Evolutionary conservation across 169 alveolate genomes (phyloP).

Genomic region (Plasmodium adleri): DNA sequence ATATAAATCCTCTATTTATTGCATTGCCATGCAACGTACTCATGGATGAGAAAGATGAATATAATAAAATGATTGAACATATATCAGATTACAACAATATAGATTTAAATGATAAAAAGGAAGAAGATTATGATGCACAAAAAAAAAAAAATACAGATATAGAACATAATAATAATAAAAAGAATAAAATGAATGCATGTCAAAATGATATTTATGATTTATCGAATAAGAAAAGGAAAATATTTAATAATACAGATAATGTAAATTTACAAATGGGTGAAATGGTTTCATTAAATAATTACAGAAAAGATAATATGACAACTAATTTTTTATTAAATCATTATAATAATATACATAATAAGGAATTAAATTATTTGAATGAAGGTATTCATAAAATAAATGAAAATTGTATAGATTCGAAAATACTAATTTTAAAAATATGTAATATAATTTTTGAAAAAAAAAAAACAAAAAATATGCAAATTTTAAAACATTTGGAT

Average conservation of each 20-base stretch:
- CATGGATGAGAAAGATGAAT: background rate
- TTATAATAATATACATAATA: too few species aligned
- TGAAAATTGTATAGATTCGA: too few species aligned
- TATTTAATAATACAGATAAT: background rate
- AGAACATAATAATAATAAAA: background rate
- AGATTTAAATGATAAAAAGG: background rate
- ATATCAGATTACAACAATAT: background rate
- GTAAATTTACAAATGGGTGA: background rate
- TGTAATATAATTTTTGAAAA: too few species aligned
- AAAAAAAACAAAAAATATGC: too few species aligned
- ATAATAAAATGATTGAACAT: background rate
- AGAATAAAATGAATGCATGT: background rate
- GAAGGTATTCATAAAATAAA: too few species aligned
- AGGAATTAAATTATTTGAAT: too few species aligned
- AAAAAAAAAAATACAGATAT: background rate
- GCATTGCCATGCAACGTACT: too few species aligned
- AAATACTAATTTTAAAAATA: too few species aligned
- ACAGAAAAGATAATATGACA: too few species aligned
- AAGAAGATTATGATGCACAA: background rate
- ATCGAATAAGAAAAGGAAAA: slow-evolving; percentile 6
- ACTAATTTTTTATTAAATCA: too few species aligned
- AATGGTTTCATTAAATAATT: background rate
- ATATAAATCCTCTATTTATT: too few species aligned
- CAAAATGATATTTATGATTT: background rate
- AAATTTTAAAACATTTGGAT: too few species aligned